Base-by-base conservation (phyloP, 371 early-diverging fungal genomes). In the Mortierella sp. region DNA sequence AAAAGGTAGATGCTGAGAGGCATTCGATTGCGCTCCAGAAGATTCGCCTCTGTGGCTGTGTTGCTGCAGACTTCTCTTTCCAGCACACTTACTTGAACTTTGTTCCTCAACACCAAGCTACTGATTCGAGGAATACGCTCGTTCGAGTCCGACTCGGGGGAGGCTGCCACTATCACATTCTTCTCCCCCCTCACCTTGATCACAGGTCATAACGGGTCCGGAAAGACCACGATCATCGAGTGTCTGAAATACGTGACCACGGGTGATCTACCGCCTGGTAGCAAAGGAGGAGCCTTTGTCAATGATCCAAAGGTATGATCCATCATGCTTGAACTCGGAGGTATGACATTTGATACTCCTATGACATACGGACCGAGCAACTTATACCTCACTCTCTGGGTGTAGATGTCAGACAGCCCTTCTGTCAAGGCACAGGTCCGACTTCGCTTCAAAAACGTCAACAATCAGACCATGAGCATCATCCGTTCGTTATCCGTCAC, bases 211-310 rank as follows among this genome's bases (percentile, higher is more conserved):
- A 99, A 99, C 82, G 99, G 99, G 0, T 90, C 96, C 17, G 99
- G 99, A 19, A 99, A 99, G 80, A 99, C 99, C 82, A 99, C 99
- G 2, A 95, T 99, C 60, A 98, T 99, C 61, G 99, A 99, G 79
- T 88, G 95, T 58, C 83, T 99, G 17, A 98, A 96, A 79, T 99
- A 98, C 83, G 93, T 93, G 0, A 97, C 97, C 14, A 99, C 99
- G 0, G 99, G 99, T 5, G 93, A 92, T 45, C 67, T 94, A 17
- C 99, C 99, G 7, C 99, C 99, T 0, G 97, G 96, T 73, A 86
- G 89, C 65, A 92, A 91, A 69, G 85, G 84, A n/a, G 95, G 95
- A 19, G 93, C 91, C 44, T 99, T 99, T 85, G 90, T 99, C 44
- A 91, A 98, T 63, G 99, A 99, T 80, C 98, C 99, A 24, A 97